A percentile compares a stretch with the other conserved stretches of the same genome.
phyloP scores from a whole-genome alignment of 148 eudicot species.

The Rhododendron simsii region DNA sequence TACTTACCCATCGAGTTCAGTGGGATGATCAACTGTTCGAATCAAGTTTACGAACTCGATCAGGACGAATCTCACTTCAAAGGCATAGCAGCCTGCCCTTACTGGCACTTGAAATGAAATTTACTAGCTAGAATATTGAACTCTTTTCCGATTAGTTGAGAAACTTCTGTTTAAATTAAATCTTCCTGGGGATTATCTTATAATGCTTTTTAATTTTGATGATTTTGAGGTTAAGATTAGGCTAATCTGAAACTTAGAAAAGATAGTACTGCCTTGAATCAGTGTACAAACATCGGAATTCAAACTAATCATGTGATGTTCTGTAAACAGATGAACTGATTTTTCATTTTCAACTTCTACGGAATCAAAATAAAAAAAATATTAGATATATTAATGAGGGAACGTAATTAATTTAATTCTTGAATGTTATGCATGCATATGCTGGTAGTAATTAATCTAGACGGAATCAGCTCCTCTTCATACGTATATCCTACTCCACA shows the following conservation, averaged over 20 bases:
- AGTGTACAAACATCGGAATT: not conserved
- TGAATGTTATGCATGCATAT: not conserved
- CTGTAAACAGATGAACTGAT: not conserved
- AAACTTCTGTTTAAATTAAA: not conserved
- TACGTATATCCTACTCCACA: not conserved
- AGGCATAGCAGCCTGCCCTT: too few relatives aligned
- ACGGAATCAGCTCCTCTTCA: not conserved
- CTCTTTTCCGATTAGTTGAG: not conserved
- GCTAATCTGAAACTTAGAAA: not conserved
- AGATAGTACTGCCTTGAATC: not conserved
- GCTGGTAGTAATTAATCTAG: not conserved
- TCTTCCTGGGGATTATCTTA: not conserved
- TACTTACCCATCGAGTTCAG: not conserved
- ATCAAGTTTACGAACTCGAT: not conserved
- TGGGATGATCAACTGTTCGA: not conserved
- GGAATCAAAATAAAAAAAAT: not conserved
- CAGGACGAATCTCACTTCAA: too few relatives aligned
- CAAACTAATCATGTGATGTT: not conserved
- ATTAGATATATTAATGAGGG: not conserved
- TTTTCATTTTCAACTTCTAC: not conserved
- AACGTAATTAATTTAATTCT: not conserved
- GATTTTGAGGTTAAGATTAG: slow-evolving; percentile 1
- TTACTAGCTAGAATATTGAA: not conserved
- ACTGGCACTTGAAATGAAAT: too few relatives aligned
- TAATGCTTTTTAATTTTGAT: not conserved